Percentiles rank a stretch among this genome's conserved stretches.
Evolutionary conservation across 352 stramenopile genomes (phyloP).

Genomic region (Pythium diclinum): DNA sequence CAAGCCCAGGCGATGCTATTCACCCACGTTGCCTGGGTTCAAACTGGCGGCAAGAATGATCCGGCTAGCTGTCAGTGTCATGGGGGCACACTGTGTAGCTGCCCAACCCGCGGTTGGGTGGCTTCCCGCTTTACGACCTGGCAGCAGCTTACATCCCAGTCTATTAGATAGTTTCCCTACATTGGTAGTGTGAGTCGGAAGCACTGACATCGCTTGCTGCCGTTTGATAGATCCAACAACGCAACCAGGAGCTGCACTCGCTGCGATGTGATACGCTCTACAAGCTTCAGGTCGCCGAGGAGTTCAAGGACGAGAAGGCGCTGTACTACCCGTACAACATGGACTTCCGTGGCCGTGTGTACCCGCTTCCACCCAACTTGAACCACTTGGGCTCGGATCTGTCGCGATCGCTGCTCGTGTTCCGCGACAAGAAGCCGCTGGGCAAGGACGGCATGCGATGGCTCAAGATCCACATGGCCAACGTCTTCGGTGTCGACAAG

Average conservation of each 20-base stretch:
- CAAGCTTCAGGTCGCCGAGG: slow-evolving; percentile 95
- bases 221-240: slow-evolving; percentile 58
- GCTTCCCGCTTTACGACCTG: neutral
- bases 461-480: slow-evolving; percentile 98
- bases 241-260: slow-evolving; percentile 91
- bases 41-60: slow-evolving; percentile 80
- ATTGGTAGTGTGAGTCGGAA: neutral
- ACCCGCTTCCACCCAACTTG: slow-evolving; percentile 98
- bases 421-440: slow-evolving; percentile 94
- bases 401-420: slow-evolving; percentile 95
- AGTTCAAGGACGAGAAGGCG: slow-evolving; percentile 95
- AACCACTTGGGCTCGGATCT: slow-evolving; percentile 99
- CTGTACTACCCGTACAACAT: slow-evolving; percentile 99
- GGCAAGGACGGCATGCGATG: slow-evolving; percentile 94
- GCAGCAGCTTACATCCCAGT: slow-evolving; percentile 11
- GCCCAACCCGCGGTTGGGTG: slow-evolving; percentile 23
- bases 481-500: slow-evolving; percentile 87
- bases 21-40: slow-evolving; percentile 68
- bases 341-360: slow-evolving; percentile 98
- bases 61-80: slow-evolving; percentile 1
- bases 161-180: neutral
- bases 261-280: slow-evolving; percentile 94
- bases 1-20: slow-evolving; percentile 61
- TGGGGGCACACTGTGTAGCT: neutral
- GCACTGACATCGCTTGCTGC: slow-evolving; percentile 10